Conservation (phyloP, 1,284 basidiomycete species). For the Cryptococcus sp. region DNA sequence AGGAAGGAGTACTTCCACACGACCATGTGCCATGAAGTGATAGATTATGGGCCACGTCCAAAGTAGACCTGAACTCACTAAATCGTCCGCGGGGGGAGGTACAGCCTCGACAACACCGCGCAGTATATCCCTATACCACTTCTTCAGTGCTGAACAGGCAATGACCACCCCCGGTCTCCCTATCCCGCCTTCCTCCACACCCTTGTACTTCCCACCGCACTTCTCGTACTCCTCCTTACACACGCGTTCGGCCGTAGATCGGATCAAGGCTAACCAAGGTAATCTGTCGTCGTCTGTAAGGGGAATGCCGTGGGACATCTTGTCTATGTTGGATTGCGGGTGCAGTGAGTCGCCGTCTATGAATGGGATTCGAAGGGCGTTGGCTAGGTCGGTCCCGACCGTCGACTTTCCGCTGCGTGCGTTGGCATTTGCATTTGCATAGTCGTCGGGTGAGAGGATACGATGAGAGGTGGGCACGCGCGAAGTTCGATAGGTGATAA, state of each 20-base stretch:
- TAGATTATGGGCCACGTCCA: not conserved
- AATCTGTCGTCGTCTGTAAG: conserved; percentile 79
- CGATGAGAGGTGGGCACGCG: no score
- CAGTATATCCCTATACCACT: conserved; percentile 76
- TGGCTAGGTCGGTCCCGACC: conserved; percentile 68
- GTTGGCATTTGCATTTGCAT: not conserved
- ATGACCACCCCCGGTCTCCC: conserved; percentile 66
- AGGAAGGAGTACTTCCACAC: not conserved
- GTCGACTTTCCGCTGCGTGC: conserved; percentile 77
- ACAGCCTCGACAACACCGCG: conserved; percentile 60
- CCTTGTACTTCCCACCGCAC: conserved; percentile 24
- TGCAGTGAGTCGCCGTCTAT: conserved; percentile 91
- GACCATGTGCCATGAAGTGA: no score
- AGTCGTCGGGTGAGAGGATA: no score
- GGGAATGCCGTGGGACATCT: conserved; percentile 81
- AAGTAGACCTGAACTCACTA: conserved; percentile 31
- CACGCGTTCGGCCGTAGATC: conserved; percentile 63
- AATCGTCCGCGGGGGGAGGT: conserved; percentile 39
- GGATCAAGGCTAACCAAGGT: conserved; percentile 80
- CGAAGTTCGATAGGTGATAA: no score
- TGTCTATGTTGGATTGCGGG: conserved; percentile 75
- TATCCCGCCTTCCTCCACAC: conserved; percentile 31
- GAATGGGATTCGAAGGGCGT: conserved; percentile 68
- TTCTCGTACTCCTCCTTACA: conserved; percentile 55
- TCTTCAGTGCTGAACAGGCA: conserved; percentile 84